Evolutionary conservation across 192 early-diverging fungal species (phyloP), one percentile per base, ranked within the genome.

Genomic region (Podila epigama): DNA sequence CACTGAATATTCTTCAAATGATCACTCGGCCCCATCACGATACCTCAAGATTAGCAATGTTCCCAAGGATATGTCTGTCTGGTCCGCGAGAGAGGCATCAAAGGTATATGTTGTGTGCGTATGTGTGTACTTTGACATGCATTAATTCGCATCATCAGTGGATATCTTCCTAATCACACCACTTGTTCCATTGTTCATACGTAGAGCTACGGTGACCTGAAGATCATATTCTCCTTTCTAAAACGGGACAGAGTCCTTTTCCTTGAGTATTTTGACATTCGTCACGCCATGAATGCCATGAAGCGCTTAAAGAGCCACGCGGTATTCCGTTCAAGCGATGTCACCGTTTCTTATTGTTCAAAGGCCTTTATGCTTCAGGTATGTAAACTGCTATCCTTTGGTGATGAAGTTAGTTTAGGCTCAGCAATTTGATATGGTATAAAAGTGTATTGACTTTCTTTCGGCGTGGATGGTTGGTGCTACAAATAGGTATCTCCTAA

Each of bases 221-320:
- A 66, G 31, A 67, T 77, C n/a, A 59, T 75, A 12, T 82, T 82
- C 39, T 65, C 77, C 11, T 75, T 57, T 40, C 59, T 79, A 18
- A 53, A 54, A 16, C 68, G 63, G 16, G 61, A 71, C 36, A 70
- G 73, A 5, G 44, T 71, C n/a, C 55, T 81, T 20, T 68, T 84
- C 28, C 61, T 84, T 37, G 83, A 79, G 69, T 86, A 83, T 59
- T 84, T 70, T 56, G 81, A 84, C 40, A 67, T 86, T 11, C 51
- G 75, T 15, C 78, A 84, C 33, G 78, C 85, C 0, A 60, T 71
- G 48, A 36, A 15, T 25, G 85, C 83, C 1, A 59, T 58, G 7
- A 42, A 53, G 55, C 51, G 28, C 51, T 57, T 82, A 22, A 39
- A 56, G 15, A 41, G 36, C 6, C 62, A 37, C 28, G 16, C 53